Conservation (phyloP, 305 asterid species). For the Fraxinus velutina region DNA sequence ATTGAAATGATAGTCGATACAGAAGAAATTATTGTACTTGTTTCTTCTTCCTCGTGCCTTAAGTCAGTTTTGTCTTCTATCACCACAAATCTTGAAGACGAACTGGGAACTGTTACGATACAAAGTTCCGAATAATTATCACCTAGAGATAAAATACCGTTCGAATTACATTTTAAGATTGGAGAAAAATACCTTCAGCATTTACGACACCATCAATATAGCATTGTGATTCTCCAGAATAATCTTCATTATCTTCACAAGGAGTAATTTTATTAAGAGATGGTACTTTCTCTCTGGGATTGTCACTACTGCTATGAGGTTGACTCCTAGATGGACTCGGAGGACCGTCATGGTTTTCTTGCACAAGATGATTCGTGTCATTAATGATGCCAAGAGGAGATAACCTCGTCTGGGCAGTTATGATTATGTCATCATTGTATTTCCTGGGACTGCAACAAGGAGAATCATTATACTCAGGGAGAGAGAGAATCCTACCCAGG, state of each 20-base stretch:
- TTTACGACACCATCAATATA: slow-evolving; percentile 19
- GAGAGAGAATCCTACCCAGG: slow-evolving; percentile 76
- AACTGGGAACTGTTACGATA: slow-evolving; percentile 22
- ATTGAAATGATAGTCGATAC: slow-evolving; percentile 27
- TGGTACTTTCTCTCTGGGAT: slow-evolving; percentile 36
- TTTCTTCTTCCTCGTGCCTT: slow-evolving; percentile 38
- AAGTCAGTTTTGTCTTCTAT: slow-evolving; percentile 34
- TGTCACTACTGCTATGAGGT: slow-evolving; percentile 23
- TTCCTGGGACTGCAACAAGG: slow-evolving; percentile 65
- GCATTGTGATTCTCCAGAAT: slow-evolving; percentile 31
- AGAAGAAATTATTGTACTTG: slow-evolving; percentile 15
- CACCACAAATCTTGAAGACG: slow-evolving; percentile 33
- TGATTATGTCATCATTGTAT: slow-evolving; percentile 37
- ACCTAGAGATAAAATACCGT: slow-evolving; percentile 10
- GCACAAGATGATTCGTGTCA: slow-evolving; percentile 30
- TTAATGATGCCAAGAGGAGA: slow-evolving; percentile 39
- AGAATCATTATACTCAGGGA: slow-evolving; percentile 59
- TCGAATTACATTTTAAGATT: not conserved
- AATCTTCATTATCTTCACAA: slow-evolving; percentile 25
- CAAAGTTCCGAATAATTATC: not conserved
- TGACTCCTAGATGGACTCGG: slow-evolving; percentile 39
- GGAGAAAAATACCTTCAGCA: slow-evolving; percentile 44
- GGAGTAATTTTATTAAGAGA: slow-evolving; percentile 27
- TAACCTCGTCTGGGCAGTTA: slow-evolving; percentile 40
- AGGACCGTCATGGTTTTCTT: slow-evolving; percentile 33